phyloP scores from a whole-genome alignment of 2,329 filamentous ascomycete species.

The Apiospora sp. region DNA sequence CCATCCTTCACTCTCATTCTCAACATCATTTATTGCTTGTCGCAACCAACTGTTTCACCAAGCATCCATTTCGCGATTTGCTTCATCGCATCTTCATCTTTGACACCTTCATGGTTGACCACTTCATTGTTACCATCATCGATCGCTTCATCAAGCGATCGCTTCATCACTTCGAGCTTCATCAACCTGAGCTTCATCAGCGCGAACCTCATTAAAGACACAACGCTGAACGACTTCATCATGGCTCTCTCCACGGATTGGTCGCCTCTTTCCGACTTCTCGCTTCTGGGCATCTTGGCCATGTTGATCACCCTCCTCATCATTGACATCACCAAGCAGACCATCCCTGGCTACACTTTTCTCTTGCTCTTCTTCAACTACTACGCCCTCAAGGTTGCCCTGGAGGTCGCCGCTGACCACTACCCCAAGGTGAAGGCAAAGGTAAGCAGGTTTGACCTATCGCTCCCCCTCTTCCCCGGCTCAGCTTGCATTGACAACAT shows the following conservation, averaged over 20 bases:
- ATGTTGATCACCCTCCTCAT: background rate
- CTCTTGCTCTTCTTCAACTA: background rate
- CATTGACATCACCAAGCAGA: background rate
- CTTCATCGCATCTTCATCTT: no score
- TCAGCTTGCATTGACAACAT: background rate
- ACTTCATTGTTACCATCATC: no score
- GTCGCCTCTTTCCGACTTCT: background rate
- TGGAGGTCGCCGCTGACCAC: background rate
- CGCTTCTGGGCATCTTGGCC: background rate
- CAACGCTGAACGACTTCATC: background rate
- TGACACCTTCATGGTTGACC: no score
- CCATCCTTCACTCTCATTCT: no score
- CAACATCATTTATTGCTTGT: no score
- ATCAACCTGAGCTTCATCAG: no score
- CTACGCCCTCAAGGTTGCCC: background rate
- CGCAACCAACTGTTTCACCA: no score
- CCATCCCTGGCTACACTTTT: background rate
- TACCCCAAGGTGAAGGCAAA: background rate
- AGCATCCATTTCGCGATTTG: no score
- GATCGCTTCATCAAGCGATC: no score
- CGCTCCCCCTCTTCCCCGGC: background rate
- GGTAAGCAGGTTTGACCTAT: background rate
- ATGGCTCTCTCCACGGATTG: background rate
- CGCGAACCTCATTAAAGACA: no score
- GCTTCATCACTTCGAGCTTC: no score